Evolutionary conservation across 2,329 filamentous ascomycete genomes (phyloP), one percentile per base, ranked within the genome.

Genomic region (Trichoderma semiorbis): DNA sequence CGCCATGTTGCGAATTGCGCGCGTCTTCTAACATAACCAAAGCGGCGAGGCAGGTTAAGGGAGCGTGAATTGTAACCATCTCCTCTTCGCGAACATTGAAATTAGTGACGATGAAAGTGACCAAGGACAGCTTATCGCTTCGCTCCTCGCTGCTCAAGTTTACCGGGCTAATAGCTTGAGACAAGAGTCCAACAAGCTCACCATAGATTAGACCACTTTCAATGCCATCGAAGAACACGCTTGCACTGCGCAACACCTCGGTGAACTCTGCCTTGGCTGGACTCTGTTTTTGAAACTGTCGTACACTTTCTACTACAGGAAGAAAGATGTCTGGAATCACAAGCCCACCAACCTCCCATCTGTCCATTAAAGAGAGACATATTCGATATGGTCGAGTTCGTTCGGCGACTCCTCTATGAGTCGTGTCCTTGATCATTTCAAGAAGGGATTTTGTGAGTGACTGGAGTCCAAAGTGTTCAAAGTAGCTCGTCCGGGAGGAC

Each of bases 61-160:
- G 95, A 34, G 95, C 92, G 81, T 98, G 95, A 26, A 93, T 84
- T 2, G 92, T 89, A 18, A 97, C 82, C 95, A 99, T 98, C 78
- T 99, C 97, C 80, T 98, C 96, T 81, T 99, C 96, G 68, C 91
- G 90, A 64, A 98, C 88, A 80, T 98, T 98, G 85, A 99, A 99
- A 75, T 95, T 92, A 6, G 88, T 83, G 74, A 98, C 83, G 69
- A 98, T 91, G 80, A 98, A 99, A 73, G 88, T 89, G 69, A 95
- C 90, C 55, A 98, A 85, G 24, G 89, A 87, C 69, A 98, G 84
- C 73, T 92, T 91, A 70, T 88, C 87, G 73, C 88, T 82, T 66
- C 86, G 87, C 70, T 89, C 85, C 5, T 83, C 81, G 5, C 79
- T 76, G 39, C 78, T 77, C n/a, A 83, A 69, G 43, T 78, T 82